Evolutionary conservation across 1,284 basidiomycete species (phyloP), one percentile per base, ranked within the genome.

Genomic region (Pholiota adiposa): DNA sequence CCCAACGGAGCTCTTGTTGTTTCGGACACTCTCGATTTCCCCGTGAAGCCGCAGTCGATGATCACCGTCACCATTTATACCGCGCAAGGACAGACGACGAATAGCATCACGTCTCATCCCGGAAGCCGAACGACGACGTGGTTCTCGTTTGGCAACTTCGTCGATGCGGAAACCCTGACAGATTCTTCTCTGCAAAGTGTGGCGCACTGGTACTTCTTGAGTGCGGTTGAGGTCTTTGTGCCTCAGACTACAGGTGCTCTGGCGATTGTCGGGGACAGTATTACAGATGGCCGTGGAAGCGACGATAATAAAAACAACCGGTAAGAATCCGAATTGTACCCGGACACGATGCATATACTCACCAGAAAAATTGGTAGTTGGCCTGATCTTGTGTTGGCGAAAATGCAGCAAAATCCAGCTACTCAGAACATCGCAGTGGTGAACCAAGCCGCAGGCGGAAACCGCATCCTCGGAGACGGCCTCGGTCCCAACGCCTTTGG

Each of bases 371-470:
- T n/a, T 40, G 19, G 49, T 40, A 79, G 79, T 38, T 83, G 82
- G 82, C 79, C 82, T 18, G 82, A 84, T 67, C 75, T 76, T 25
- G 68, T 84, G 31, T 71, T 79, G 18, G 72, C 72, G 1, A 75
- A 75, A 16, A 75, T 80, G 63, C 79, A 80, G 62, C 63, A 69
- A 8, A 74, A 75, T 55, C 41, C 70, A n/a, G 51, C 63, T 12
- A 74, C 75, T 0, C 55, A 59, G 25, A 69, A 70, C 56, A 78
- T 83, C 56, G 75, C 79, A 11, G 70, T 81, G 48, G 70, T 77
- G 43, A 83, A 83, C 73, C 79, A 83, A 70, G 81, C 79, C 12
- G 81, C 80, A 1, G 80, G 79, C 23, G 82, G 82, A 4, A 83
- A 83, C 67, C 78, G 80, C 50, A 75, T 83, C 51, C 79, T 83